Evolutionary conservation across 805 yeast species (phyloP).

Genomic region (Kodamaea nitidulidarum): DNA sequence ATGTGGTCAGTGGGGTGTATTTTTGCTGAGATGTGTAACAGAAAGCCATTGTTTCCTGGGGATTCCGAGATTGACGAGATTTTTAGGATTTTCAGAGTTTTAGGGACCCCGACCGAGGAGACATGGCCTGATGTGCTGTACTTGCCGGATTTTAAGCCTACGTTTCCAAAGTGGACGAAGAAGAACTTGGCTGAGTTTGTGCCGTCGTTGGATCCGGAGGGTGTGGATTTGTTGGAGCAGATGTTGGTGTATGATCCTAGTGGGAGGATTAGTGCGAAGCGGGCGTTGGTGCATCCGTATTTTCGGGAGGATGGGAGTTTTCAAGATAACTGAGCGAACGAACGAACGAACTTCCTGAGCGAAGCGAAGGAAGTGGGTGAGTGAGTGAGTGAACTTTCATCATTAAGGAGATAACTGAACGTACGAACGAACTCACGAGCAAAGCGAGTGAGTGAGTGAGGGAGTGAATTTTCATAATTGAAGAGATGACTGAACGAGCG

Average conservation of each 20-base stretch:
- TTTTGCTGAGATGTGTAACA: conserved; percentile 95
- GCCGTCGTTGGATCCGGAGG: conserved; percentile 77
- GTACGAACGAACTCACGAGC: too few species aligned
- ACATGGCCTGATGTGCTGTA: conserved; percentile 92
- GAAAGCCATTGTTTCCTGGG: conserved; percentile 94
- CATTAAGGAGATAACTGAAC: too few species aligned
- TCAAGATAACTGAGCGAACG: too few species aligned
- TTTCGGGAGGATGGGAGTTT: conserved; percentile 53
- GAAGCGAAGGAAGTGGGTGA: too few species aligned
- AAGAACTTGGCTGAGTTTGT: conserved; percentile 67
- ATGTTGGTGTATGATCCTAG: conserved; percentile 91
- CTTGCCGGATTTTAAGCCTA: conserved; percentile 88
- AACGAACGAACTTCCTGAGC: too few species aligned
- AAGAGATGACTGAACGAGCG: too few species aligned
- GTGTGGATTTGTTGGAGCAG: conserved; percentile 75
- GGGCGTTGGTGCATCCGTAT: conserved; percentile 88
- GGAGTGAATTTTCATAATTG: too few species aligned
- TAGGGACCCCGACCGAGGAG: conserved; percentile 93
- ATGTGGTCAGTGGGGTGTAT: conserved; percentile 99
- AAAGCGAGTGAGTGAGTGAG: too few species aligned
- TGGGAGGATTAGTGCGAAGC: conserved; percentile 86
- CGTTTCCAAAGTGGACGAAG: conserved; percentile 87
- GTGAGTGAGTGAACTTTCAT: too few species aligned
- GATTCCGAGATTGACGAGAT: conserved; percentile 97
- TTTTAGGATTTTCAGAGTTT: conserved; percentile 82